These are phyloP conservation scores for Pythium aristosporum DNA, from an alignment of 352 stramenopile species.

Conservation along the genomic window DNA sequence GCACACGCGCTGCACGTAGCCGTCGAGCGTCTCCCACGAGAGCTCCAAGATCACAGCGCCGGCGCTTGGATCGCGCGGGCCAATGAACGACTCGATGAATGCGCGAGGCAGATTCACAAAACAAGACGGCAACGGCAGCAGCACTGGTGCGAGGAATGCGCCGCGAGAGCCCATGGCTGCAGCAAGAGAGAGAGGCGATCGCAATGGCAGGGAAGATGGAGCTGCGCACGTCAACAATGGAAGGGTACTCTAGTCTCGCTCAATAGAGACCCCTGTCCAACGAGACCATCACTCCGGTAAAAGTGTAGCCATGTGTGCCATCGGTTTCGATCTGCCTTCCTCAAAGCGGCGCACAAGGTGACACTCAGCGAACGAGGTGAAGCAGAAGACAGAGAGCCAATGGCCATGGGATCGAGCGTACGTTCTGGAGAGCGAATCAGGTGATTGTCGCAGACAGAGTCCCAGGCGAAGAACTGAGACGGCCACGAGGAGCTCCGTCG, in stretches of 20 bases:
- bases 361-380: not conserved
- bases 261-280: slow-evolving; percentile 1
- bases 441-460: not conserved
- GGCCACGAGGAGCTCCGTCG: not conserved
- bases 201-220: slow-evolving; percentile 5
- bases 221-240: slow-evolving; percentile 17
- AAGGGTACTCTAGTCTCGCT: not conserved
- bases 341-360: not conserved
- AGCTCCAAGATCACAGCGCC: slow-evolving; percentile 70
- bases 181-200: not conserved
- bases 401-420: not conserved
- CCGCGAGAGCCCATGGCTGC: slow-evolving; percentile 37
- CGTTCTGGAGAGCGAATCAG: not conserved
- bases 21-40: slow-evolving; percentile 78
- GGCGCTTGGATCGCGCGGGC: slow-evolving; percentile 13
- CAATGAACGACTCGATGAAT: slow-evolving; percentile 68
- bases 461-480: not conserved
- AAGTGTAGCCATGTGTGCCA: not conserved
- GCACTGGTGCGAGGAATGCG: slow-evolving; percentile 58
- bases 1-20: slow-evolving; percentile 74
- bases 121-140: slow-evolving; percentile 65
- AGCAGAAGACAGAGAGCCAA: not conserved
- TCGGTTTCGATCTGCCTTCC: not conserved
- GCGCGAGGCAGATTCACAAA: slow-evolving; percentile 69
- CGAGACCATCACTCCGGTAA: not conserved